Evolutionary conservation across 1,284 basidiomycete genomes (phyloP), one percentile per base, ranked within the genome.

Genomic region (Cryptococcus wingfieldii): DNA sequence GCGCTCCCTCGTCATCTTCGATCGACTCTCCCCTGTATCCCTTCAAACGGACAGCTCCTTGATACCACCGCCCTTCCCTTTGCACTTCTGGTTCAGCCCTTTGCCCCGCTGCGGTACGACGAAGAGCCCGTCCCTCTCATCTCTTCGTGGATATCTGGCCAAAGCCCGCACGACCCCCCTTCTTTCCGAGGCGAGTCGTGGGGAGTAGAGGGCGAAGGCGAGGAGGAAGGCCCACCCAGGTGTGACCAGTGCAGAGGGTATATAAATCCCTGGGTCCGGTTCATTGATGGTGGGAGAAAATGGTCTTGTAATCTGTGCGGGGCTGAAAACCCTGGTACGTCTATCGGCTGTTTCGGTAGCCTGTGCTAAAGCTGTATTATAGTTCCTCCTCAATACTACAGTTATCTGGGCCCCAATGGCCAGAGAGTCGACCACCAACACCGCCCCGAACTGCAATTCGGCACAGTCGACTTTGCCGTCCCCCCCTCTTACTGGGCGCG

Each of bases 261-360:
- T 76, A 83, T 99, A 69, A 98, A 98, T 72, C 87, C 94, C 0
- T 98, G 93, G 93, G 92, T 88, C 70, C 81, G 82, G 34, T 98
- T 90, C 83, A 80, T 85, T 16, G 83, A 89, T 38, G 90, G 90
- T 9, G 96, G 96, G 3, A 83, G 84, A 59, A 84, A 82, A 63
- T 98, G 93, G 90, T 85, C 83, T 64, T 99, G 96, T 77, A 98
- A 98, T 79, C 75, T 99, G 5, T 99, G 96, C 76, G 79, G 81
- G 8, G 83, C 85, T 58, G 83, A 88, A 63, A 93, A 89, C 19
- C 82, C 86, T 79, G 92, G 92, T 93, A 59, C 61, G 80, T 65
- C n/a, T 39, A 25, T 14, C 25, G 28, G 13, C n/a, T 55, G 7
- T 38, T 23, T 37, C 5, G 27, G 46, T n/a, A 31, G 10, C 18